Evolutionary conservation across 176 grass and related monocot genomes (phyloP).

Genomic region (Themeda triandra): DNA sequence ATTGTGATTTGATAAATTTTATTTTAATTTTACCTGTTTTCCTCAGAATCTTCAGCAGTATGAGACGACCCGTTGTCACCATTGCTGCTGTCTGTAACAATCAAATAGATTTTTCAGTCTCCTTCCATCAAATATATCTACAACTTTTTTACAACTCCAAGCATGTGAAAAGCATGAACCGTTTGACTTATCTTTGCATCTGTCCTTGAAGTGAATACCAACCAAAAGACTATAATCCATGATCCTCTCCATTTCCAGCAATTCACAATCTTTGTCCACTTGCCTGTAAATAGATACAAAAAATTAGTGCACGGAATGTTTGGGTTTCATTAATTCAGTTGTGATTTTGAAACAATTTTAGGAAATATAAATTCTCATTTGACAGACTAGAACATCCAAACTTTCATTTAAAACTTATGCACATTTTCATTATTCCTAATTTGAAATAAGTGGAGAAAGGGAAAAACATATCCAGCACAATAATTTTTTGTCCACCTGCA

Average conservation of each 20-base stretch:
- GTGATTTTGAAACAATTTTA: not conserved
- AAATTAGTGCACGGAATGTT: not conserved
- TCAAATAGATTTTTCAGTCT: slow-evolving; percentile 9
- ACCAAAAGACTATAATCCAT: slow-evolving; percentile 41
- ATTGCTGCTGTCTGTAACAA: slow-evolving; percentile 32
- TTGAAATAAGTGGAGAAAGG: not conserved
- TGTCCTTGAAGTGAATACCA: slow-evolving; percentile 80
- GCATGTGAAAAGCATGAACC: slow-evolving; percentile 11
- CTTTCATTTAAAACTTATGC: not conserved
- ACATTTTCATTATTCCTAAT: not conserved
- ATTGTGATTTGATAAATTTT: not conserved
- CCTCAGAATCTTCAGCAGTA: slow-evolving; percentile 53
- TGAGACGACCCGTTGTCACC: slow-evolving; percentile 46
- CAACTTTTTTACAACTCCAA: not conserved
- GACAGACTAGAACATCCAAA: not conserved
- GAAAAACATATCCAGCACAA: not conserved
- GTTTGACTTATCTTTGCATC: slow-evolving; percentile 46
- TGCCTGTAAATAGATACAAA: slow-evolving; percentile 48
- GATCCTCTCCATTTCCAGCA: not conserved
- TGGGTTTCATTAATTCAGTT: not conserved
- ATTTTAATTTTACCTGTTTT: slow-evolving; percentile 39
- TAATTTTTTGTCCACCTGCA: slow-evolving; percentile 37
- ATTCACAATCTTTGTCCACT: slow-evolving; percentile 39
- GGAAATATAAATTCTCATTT: not conserved
- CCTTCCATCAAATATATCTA: not conserved